Evolutionary conservation across 108 stramenopile species (phyloP).

Genomic region (Chaetoceros muelleri): DNA sequence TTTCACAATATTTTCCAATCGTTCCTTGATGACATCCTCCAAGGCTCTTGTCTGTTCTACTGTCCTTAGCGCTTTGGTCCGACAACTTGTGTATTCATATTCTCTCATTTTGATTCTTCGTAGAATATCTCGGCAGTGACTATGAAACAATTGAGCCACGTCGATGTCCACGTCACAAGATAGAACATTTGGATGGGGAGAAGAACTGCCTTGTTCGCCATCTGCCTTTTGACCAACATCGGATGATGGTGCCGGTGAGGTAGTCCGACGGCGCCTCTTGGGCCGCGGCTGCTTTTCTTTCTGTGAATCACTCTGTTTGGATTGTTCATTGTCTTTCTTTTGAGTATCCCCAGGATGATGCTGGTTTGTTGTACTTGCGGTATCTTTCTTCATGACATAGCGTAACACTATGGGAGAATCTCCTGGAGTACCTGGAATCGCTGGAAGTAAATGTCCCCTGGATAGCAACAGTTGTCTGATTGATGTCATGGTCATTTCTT

Average conservation of each 20-base stretch:
- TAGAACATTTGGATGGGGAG: constrained; percentile 26
- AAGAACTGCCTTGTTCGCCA: too few species aligned
- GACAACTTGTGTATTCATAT: constrained; percentile 62
- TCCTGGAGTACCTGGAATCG: constrained; percentile 14
- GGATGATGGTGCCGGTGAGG: too few species aligned
- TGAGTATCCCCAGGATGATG: too few species aligned
- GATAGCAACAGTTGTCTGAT: constrained; percentile 37
- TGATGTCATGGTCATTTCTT: constrained; percentile 50
- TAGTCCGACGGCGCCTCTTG: not conserved
- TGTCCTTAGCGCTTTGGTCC: constrained; percentile 58
- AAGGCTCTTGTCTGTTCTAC: constrained; percentile 41
- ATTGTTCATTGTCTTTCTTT: constrained; percentile 8
- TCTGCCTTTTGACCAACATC: not conserved
- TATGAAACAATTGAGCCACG: constrained; percentile 54
- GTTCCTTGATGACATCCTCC: constrained; percentile 51
- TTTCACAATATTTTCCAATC: constrained; percentile 46
- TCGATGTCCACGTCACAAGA: constrained; percentile 62
- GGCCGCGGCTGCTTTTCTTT: not conserved
- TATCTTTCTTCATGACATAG: constrained; percentile 33
- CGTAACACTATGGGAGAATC: constrained; percentile 25
- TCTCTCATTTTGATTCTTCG: constrained; percentile 70
- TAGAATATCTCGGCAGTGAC: constrained; percentile 51
- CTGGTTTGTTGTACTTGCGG: too few species aligned
- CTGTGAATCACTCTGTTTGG: not conserved
- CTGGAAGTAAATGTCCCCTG: constrained; percentile 31